Evolutionary conservation across 2,329 filamentous ascomycete genomes (phyloP), one percentile per base, ranked within the genome.

Genomic region (Torrubiella hemipterigena): DNA sequence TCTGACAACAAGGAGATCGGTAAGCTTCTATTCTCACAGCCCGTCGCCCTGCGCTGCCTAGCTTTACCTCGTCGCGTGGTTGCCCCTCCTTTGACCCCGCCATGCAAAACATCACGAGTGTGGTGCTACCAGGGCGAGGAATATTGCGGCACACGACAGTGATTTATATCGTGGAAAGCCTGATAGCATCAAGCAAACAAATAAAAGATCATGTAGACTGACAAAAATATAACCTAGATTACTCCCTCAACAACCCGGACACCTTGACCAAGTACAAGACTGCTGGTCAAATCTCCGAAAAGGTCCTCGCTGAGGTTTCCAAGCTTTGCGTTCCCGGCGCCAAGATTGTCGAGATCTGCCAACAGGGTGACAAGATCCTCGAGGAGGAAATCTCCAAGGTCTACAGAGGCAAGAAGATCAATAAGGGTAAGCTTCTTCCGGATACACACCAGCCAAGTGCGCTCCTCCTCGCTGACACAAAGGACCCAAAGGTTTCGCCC

Each of bases 211-310:
- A 22, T 10, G 6, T 14, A 26, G 12, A 27, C 27, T 39, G 28
- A 37, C 27, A 26, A 23, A 17, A 9, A 12, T 18, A 19, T 29
- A n/a, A n/a, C 29, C 23, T 47, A 93, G 84, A 93, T 58, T 87
- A 93, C 67, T 73, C 82, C 46, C 76, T 95, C 59, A 83, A 77
- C 60, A 91, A 93, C 69, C 84, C 83, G 39, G 83, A 93, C 58
- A 95, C 86, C 50, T 73, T 98, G 49, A 96, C 91, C 64, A 98
- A 96, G 73, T 96, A 96, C 74, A 96, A 94, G 78, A 87, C 82
- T 44, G 91, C 91, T 35, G 89, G 83, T 41, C 72, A 82, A 56
- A 96, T 98, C 62, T 91, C 89, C 31, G 84, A 95, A 59, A 94
- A 89, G 67, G 89, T 93, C 46, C 76, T 98, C 46, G 84, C 86